Base-by-base conservation (phyloP, 1,139 yeast species). In the Yamadazyma dushanensis region DNA sequence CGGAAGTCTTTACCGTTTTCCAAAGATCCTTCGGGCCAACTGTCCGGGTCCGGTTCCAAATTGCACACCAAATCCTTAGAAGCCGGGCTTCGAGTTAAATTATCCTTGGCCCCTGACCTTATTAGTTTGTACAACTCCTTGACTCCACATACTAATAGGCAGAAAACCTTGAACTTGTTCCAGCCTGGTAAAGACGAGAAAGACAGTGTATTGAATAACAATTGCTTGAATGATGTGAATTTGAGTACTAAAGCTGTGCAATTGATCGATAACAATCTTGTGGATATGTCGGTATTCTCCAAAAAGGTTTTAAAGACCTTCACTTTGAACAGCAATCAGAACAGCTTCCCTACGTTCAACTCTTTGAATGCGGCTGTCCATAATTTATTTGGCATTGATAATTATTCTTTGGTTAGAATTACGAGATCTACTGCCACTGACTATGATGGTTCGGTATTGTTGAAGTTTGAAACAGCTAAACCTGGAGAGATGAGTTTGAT, bases 401-500 rank as follows among this genome's bases (percentile, higher is more conserved):
- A 68, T 11, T 76, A 63, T 49, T 63, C 79, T 0, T 48, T 76
- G 18, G 61, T 76, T 6, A 56, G 83, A 37, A 73, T 76, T 5
- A 75, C 82, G 1, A 57, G 81, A 39, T 76, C 80, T 2, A 75
- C 80, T 5, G 73, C 79, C 5, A 63, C 64, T 24, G 79, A 73
- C 42, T 54, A 56, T 26, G 77, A 75, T 16, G 79, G 80, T 1
- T 67, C 78, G 9, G 62, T 69, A 6, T 57, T 76, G 3, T 55
- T 76, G 29, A 76, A 76, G 46, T 56, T 76, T 34, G 83, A 76
- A 50, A 72, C 80, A 1, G 77, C 79, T 0, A 64, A 58, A 40
- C 77, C 80, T 0, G 81, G 82, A 3, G 77, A 75, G 40, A 47
- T 53, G n/a, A 63, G 61, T 46, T 51, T 76, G 31, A 66, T 75